These are phyloP conservation scores for Cutaneotrichosporon mucoides DNA, from an alignment of 1,284 basidiomycete genomes.

Conservation along the genomic window DNA sequence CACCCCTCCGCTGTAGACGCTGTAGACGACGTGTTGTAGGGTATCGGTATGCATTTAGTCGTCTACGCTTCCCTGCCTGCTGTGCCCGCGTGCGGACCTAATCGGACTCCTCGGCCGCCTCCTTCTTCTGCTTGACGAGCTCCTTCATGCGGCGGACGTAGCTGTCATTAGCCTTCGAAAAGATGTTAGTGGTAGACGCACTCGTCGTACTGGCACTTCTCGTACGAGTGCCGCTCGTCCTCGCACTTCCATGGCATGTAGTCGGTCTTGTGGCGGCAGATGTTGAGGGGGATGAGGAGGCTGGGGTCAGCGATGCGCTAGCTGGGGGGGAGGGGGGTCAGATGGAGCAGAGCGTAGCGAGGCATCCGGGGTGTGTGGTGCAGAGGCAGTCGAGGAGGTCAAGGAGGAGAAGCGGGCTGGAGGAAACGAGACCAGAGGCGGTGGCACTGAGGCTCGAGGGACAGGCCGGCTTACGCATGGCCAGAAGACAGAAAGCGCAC, in stretches of 20 bases:
- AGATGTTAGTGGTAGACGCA: conserved; percentile 51
- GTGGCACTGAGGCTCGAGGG: too few relatives aligned
- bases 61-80: not conserved
- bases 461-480: too few relatives aligned
- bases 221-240: conserved; percentile 55
- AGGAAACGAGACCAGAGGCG: too few relatives aligned
- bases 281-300: conserved; percentile 77
- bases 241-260: conserved; percentile 81
- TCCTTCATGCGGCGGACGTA: conserved; percentile 79
- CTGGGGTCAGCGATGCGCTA: conserved; percentile 50
- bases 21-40: not conserved
- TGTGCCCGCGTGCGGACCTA: conserved; percentile 6
- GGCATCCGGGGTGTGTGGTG: not conserved
- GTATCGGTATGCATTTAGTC: conserved; percentile 21
- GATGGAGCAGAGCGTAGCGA: not conserved
- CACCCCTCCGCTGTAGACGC: not conserved
- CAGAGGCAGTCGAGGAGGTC: too few relatives aligned
- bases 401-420: too few relatives aligned
- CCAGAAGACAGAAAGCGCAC: too few relatives aligned
- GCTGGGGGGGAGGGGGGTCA: not conserved
- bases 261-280: conserved; percentile 65
- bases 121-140: conserved; percentile 65
- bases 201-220: conserved; percentile 86
- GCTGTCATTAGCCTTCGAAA: conserved; percentile 49
- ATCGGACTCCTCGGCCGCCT: conserved; percentile 55